Base-by-base conservation (phyloP, 1,284 basidiomycete species). In the Tausonia pullulans region DNA sequence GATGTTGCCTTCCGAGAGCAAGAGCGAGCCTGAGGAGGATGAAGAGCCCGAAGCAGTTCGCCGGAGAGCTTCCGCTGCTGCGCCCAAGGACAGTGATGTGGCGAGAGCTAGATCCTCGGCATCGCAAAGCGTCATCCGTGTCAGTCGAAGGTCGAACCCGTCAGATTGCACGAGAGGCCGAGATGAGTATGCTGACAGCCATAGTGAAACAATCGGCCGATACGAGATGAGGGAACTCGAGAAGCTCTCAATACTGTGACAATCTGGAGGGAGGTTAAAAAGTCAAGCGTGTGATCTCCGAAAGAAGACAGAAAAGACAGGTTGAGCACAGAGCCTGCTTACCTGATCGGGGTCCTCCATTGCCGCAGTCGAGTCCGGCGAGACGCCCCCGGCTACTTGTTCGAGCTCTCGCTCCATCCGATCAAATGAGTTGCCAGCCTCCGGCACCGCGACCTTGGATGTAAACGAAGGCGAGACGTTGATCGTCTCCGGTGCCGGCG, bases 1-100 rank as follows among this genome's bases (percentile, higher is more conserved):
- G 62, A 98, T 82, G 72, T 98, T 96, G 2, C 87, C 84, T 73
- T 94, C 90, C 2, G 87, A 89, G 83, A 95, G 83, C 75, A 96
- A 85, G 4, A 91, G 74, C 2, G 72, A 74, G 65, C 59, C 57
- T 57, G 61, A 5, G 66, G 51, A n/a, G 45, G 50, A 4, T 49
- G 53, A 57, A 5, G 59, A 16, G 2, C 57, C 55, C 13, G 66
- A 62, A 0, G 77, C 72, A 0, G 77, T 71, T 0, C 79, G 73
- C 1, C 76, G 69, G 5, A 80, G 65, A 1, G 77, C 74, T 69
- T 80, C 79, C 0, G 76, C 73, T 0, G 79, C 79, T 3, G 79
- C 79, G 5, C 79, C 79, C 16, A 75, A 70, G 1, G 75, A 73
- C 14, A 79, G 69, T 0, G 76, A 77, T 0, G 76, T 77, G 0